Base-by-base conservation (phyloP, 2,329 filamentous ascomycete species). In the Aschersonia sp. region DNA sequence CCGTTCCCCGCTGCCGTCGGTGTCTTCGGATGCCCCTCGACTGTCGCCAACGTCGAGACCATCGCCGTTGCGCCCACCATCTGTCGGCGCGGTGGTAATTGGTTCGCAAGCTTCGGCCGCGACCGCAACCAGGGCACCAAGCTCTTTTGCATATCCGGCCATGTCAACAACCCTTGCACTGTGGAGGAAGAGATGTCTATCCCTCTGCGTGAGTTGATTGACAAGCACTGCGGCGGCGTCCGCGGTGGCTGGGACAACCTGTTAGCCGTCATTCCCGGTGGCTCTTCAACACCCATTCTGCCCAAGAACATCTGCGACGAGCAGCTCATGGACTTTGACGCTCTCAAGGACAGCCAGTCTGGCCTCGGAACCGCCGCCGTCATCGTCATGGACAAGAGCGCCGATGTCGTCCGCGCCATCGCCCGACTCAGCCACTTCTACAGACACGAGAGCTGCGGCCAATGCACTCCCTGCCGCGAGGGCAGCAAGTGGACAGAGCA, bases 111-210 rank as follows among this genome's bases (percentile, higher is more conserved):
- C 47, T 97, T 98, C 62, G 92, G 92, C 47, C 89, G 92, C 57
- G 91, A 97, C 73, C 84, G 92, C 56, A 98, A 98, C 72, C 78
- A 88, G 59, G 92, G 92, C 60, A 98, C 92, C 54, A 98, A 98
- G 76, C 84, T 98, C 42, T 98, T 85, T 75, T 96, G 89, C 68
- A 97, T 98, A 65, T 97, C 91, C 48, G 92, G 92, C 31, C 88
- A 97, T 67, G 92, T 98, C 72, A 98, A 98, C 78, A 94, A 97
- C 74, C 92, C 92, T 48, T 88, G 80, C 67, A 97, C 92, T 1
- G 92, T 98, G 51, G 92, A 98, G 69, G 92, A 98, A 72, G 92
- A 98, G 72, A 98, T 98, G 92, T 94, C 87, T 47, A 98, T 98
- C 57, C 85, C 92, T 43, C 80, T 98, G 51, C 84, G 86, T 43